A percentile compares a stretch with the other conserved stretches of the same genome.
These are phyloP conservation scores for Lentinula lateritia DNA, from an alignment of 768 basidiomycete genomes.

Conservation along the genomic window DNA sequence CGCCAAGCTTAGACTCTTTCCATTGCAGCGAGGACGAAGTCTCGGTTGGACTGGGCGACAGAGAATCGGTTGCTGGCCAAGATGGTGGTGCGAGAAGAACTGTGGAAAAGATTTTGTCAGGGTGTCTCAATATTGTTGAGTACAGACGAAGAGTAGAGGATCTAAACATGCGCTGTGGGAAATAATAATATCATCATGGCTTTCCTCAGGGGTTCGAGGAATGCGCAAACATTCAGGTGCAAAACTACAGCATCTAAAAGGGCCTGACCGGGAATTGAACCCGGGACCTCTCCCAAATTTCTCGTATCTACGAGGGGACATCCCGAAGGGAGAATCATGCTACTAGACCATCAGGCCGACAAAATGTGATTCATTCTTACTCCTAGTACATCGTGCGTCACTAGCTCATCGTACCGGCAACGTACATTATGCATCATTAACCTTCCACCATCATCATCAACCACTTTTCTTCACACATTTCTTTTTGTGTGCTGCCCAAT, in stretches of 20 bases:
- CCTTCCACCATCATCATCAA: no score
- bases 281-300: conserved; percentile 17
- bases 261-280: conserved; percentile 21
- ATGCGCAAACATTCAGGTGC: no score
- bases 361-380: no score
- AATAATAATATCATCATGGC: no score
- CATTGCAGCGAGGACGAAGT: neutral
- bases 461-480: neutral
- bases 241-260: neutral
- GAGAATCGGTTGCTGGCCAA: neutral
- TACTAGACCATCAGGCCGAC: conserved; percentile 21
- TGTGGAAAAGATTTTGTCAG: neutral
- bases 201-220: no score
- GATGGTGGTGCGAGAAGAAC: neutral
- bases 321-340: conserved; percentile 20
- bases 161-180: no score
- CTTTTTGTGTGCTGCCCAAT: conserved; percentile 30
- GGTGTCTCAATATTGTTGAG: neutral
- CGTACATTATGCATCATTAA: no score
- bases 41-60: neutral
- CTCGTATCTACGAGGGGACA: neutral
- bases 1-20: neutral
- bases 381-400: no score
- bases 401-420: no score
- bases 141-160: neutral